Conservation (phyloP, 768 basidiomycete species). For the Lactarius akahatsu region DNA sequence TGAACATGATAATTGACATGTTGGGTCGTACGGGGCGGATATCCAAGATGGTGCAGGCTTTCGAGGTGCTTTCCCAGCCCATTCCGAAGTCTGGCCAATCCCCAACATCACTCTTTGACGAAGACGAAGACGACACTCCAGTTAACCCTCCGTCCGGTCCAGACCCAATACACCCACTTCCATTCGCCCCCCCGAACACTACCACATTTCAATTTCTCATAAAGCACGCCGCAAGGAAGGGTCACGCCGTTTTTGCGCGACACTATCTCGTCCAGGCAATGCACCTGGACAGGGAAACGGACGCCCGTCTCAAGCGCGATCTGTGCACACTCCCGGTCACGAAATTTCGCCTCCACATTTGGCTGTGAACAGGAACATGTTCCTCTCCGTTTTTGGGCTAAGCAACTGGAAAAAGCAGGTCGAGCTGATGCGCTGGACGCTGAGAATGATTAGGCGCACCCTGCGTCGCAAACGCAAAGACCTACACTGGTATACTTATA, state of each 20-base stretch:
- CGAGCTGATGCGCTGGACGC: slow-evolving; percentile 61
- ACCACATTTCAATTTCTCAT: slow-evolving; percentile 64
- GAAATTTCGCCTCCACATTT: slow-evolving; percentile 52
- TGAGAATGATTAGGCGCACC: slow-evolving; percentile 45
- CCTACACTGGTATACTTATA: slow-evolving; percentile 43
- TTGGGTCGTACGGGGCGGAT: slow-evolving; percentile 60
- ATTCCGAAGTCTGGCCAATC: slow-evolving; percentile 50
- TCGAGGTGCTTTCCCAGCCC: slow-evolving; percentile 76
- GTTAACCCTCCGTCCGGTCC: slow-evolving; percentile 41
- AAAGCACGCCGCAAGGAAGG: slow-evolving; percentile 50
- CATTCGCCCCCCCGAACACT: slow-evolving; percentile 59
- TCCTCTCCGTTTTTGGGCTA: slow-evolving; percentile 57
- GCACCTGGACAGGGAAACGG: slow-evolving; percentile 41
- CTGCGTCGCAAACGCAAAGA: slow-evolving; percentile 51
- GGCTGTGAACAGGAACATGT: slow-evolving; percentile 51
- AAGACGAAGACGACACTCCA: slow-evolving; percentile 63
- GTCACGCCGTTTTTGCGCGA: slow-evolving; percentile 55
- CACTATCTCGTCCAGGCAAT: slow-evolving; percentile 64
- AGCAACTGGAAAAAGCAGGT: slow-evolving; percentile 59
- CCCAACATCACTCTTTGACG: slow-evolving; percentile 54
- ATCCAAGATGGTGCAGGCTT: slow-evolving; percentile 68
- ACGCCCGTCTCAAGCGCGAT: slow-evolving; percentile 38
- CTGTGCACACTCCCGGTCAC: slow-evolving; percentile 34
- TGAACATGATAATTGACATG: slow-evolving; percentile 73
- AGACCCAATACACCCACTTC: slow-evolving; percentile 37